Evolutionary conservation across 2,329 filamentous ascomycete genomes (phyloP).

Genomic region (Penicillium hesseltinei): DNA sequence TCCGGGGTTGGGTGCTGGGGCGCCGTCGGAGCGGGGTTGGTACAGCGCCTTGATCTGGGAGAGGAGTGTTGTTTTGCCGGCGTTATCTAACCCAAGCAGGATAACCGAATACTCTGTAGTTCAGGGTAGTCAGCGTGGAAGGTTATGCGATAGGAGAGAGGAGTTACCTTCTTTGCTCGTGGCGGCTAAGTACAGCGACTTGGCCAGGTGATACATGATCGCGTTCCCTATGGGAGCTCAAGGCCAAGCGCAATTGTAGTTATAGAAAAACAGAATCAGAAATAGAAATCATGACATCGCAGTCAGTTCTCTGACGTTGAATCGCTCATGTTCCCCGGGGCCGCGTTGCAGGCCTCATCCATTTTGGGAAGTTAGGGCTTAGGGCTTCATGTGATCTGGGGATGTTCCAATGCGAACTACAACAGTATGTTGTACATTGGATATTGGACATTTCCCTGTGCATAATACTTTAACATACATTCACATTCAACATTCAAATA

Average conservation of each 20-base stretch:
- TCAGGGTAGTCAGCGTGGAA: neutral
- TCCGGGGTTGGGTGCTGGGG: slow-evolving; percentile 57
- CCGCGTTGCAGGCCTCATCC: slow-evolving; percentile 20
- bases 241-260: slow-evolving; percentile 15
- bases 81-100: slow-evolving; percentile 94
- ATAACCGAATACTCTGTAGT: slow-evolving; percentile 88
- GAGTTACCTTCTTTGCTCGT: slow-evolving; percentile 87
- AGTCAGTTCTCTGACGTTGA: slow-evolving; percentile 4
- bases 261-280: neutral
- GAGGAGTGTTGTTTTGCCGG: slow-evolving; percentile 96
- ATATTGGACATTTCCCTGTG: neutral
- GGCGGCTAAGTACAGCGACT: slow-evolving; percentile 89
- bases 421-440: too few relatives aligned
- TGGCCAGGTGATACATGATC: slow-evolving; percentile 90
- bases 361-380: slow-evolving; percentile 30
- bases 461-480: too few relatives aligned
- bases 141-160: neutral
- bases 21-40: slow-evolving; percentile 43
- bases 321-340: neutral
- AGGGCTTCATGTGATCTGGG: slow-evolving; percentile 15
- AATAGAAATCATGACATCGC: slow-evolving; percentile 23
- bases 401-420: neutral
- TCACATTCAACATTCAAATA: neutral
- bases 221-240: slow-evolving; percentile 21
- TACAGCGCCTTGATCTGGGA: slow-evolving; percentile 93